Conservation (phyloP, 2,329 filamentous ascomycete genomes). For the Colletotrichum liaoningense region DNA sequence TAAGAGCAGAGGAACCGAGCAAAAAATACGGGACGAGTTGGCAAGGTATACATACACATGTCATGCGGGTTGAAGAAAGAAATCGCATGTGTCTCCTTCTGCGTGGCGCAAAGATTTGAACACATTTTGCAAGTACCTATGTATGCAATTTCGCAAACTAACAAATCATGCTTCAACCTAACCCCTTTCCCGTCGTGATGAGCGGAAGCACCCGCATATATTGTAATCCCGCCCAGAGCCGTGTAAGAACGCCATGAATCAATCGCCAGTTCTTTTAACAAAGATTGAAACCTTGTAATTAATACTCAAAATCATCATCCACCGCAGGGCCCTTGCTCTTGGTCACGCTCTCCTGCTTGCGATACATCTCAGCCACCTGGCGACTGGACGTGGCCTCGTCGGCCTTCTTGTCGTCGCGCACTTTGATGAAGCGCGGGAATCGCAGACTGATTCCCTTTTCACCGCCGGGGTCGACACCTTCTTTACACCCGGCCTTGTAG, state of each 20-base stretch:
- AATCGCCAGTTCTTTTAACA: background rate
- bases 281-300: slow-evolving; percentile 31
- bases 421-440: slow-evolving; percentile 92
- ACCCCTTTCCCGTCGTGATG: background rate
- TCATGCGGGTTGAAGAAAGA: background rate
- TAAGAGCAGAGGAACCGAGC: background rate
- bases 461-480: slow-evolving; percentile 78
- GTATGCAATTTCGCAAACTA: background rate
- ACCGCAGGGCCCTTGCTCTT: slow-evolving; percentile 88
- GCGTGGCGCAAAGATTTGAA: background rate
- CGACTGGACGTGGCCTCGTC: slow-evolving; percentile 87
- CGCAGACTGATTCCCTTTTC: slow-evolving; percentile 87
- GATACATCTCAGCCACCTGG: slow-evolving; percentile 97
- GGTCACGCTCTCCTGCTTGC: slow-evolving; percentile 88
- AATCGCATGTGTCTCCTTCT: background rate
- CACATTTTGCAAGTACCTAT: background rate
- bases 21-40: background rate
- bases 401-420: slow-evolving; percentile 94
- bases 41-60: background rate
- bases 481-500: slow-evolving; percentile 90
- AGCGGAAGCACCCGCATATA: background rate
- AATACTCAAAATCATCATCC: slow-evolving; percentile 99
- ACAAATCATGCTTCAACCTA: background rate
- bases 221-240: background rate
- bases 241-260: slow-evolving; percentile 13